These are phyloP conservation scores for Heritiera fomes DNA, from an alignment of 345 rosid species.

Conservation along the genomic window DNA sequence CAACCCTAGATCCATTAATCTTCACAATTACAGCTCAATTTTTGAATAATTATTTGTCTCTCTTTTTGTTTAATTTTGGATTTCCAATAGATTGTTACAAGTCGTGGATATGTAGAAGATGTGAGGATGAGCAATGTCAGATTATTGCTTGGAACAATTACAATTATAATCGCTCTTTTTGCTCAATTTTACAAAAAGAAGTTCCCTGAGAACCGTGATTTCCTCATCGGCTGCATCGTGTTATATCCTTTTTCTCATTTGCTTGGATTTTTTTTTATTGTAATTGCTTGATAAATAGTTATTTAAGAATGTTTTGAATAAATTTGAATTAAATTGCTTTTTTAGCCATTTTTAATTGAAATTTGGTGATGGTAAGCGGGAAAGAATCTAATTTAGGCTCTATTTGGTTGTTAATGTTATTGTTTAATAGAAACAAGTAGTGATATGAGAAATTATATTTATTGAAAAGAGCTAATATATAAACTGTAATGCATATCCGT, in stretches of 20 bases:
- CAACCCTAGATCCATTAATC: slow-evolving; percentile 22
- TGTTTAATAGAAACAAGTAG: neutral
- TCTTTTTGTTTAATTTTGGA: neutral
- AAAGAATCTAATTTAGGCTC: neutral
- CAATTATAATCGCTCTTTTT: slow-evolving; percentile 75
- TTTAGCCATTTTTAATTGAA: neutral
- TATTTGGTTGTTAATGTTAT: neutral
- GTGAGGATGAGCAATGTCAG: slow-evolving; percentile 83
- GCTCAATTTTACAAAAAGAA: slow-evolving; percentile 99
- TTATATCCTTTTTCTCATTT: slow-evolving; percentile 72
- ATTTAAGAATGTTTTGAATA: neutral
- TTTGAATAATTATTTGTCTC: neutral
- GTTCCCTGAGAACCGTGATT: slow-evolving; percentile 87
- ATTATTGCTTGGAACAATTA: slow-evolving; percentile 63
- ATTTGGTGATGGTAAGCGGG: neutral
- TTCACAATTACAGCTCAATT: neutral
- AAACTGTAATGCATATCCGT: neutral
- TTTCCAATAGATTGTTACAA: slow-evolving; percentile 58
- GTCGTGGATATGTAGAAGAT: slow-evolving; percentile 85
- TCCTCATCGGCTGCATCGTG: slow-evolving; percentile 79
- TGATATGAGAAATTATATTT: neutral
- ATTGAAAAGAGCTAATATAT: neutral
- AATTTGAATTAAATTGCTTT: neutral
- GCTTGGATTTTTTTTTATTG: neutral
- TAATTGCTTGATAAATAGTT: slow-evolving; percentile 8